Percentiles rank a stretch among this genome's conserved stretches.
These are phyloP conservation scores for Paraconiothyrium brasiliense DNA, from an alignment of 2,329 filamentous ascomycete species.

Conservation along the genomic window DNA sequence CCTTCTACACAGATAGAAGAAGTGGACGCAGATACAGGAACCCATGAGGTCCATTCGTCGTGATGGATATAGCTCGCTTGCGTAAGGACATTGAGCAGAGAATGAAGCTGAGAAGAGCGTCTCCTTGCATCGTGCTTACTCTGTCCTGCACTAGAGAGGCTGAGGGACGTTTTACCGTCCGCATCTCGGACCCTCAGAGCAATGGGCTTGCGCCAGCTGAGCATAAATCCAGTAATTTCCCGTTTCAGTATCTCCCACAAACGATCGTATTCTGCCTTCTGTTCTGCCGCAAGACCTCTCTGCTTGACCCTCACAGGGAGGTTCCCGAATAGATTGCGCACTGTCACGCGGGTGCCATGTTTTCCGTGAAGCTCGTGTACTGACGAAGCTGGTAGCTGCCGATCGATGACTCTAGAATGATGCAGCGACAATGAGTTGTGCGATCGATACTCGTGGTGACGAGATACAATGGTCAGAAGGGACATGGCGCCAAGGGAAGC, in stretches of 20 bases:
- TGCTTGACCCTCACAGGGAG: conserved; percentile 92
- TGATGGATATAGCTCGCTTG: conserved; percentile 72
- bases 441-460: conserved; percentile 67
- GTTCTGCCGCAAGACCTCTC: conserved; percentile 66
- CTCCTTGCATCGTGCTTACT: conserved; percentile 8
- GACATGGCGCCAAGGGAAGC: conserved; percentile 80
- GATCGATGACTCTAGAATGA: conserved; percentile 71
- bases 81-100: conserved; percentile 60
- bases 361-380: conserved; percentile 64
- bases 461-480: conserved; percentile 79
- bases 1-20: conserved; percentile 71
- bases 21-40: conserved; percentile 73
- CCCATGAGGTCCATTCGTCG: conserved; percentile 68
- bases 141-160: conserved; percentile 19
- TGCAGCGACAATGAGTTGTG: conserved; percentile 75
- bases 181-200: conserved; percentile 68
- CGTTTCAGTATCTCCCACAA: conserved; percentile 73
- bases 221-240: conserved; percentile 69
- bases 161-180: conserved; percentile 51
- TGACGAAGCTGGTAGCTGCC: conserved; percentile 68
- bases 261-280: conserved; percentile 62
- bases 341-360: conserved; percentile 79
- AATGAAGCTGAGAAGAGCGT: conserved; percentile 32
- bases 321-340: conserved; percentile 85
- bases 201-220: conserved; percentile 71